Evolutionary conservation across 805 yeast species (phyloP).

Genomic region (Ogataea nakhonphanomensis): DNA sequence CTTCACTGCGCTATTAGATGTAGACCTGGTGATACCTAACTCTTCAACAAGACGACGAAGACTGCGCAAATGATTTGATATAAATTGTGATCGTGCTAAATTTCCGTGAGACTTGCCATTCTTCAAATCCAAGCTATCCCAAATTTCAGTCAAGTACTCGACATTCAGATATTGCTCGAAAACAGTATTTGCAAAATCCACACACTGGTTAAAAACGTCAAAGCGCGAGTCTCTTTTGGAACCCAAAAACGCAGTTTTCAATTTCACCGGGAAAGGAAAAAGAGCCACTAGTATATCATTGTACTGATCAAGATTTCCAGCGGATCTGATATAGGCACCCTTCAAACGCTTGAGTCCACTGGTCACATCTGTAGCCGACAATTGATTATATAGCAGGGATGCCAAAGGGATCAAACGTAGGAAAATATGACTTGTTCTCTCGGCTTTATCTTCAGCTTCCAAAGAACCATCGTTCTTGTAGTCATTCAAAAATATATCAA

Average conservation of each 20-base stretch:
- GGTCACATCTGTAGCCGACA: constrained; percentile 36
- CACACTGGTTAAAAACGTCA: constrained; percentile 6
- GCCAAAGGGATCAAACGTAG: constrained; percentile 58
- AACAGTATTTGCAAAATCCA: constrained; percentile 24
- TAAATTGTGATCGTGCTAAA: constrained; percentile 25
- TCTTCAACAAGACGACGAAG: constrained; percentile 27
- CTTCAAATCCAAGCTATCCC: constrained; percentile 28
- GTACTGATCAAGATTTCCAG: constrained; percentile 13
- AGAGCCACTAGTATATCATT: constrained; percentile 29
- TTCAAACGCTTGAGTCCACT: constrained; percentile 23
- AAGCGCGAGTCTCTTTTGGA: constrained; percentile 15
- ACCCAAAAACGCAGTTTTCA: constrained; percentile 20
- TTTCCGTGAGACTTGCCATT: constrained; percentile 23
- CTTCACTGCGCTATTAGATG: constrained; percentile 3
- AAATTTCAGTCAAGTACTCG: constrained; percentile 26
- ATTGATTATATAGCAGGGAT: constrained; percentile 52
- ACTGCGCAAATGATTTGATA: constrained; percentile 27
- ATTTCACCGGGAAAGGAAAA: constrained; percentile 30
- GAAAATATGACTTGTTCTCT: constrained; percentile 28
- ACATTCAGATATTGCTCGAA: constrained; percentile 27
- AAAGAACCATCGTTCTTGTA: constrained; percentile 23
- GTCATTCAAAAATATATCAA: constrained; percentile 34
- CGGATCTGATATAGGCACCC: constrained; percentile 8
- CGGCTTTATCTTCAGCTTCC: constrained; percentile 5
- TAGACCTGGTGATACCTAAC: constrained; percentile 13